These are phyloP conservation scores for Articulospora tetracladia DNA, from an alignment of 495 filamentous ascomycete genomes.

Conservation along the genomic window DNA sequence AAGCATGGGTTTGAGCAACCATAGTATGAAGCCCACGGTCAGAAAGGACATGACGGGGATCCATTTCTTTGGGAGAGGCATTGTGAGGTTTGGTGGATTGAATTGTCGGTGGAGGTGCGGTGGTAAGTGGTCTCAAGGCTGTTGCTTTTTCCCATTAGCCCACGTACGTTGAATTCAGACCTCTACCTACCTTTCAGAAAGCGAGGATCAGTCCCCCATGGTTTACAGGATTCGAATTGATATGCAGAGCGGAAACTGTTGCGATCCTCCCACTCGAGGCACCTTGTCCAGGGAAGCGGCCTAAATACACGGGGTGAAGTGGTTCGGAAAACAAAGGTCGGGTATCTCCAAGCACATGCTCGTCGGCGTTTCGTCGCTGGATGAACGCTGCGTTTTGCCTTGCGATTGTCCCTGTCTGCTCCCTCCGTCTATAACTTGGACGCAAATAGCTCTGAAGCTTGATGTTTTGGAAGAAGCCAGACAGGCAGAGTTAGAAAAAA, in stretches of 20 bases:
- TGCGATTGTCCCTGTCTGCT: too few species aligned
- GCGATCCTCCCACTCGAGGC: not conserved
- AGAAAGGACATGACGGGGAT: constrained; percentile 11
- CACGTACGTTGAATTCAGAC: not conserved
- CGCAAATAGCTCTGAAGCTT: not conserved
- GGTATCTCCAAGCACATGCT: too few species aligned
- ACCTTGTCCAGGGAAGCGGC: not conserved
- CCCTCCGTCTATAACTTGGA: too few species aligned
- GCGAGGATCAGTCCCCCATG: not conserved
- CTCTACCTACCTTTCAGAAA: not conserved
- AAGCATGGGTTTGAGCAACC: constrained; percentile 7
- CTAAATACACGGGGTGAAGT: too few species aligned
- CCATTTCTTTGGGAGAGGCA: constrained; percentile 11
- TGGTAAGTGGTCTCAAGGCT: not conserved
- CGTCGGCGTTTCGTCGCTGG: too few species aligned
- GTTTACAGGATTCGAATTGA: not conserved
- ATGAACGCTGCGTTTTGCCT: too few species aligned
- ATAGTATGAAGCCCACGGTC: constrained; percentile 1
- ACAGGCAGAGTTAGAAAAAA: not conserved
- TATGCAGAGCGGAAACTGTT: not conserved
- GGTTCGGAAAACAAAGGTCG: too few species aligned
- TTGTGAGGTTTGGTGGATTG: not conserved
- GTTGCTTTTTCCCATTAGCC: not conserved
- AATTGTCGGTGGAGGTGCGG: not conserved
- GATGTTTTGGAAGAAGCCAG: not conserved